Conservation (phyloP, 2,329 filamentous ascomycete genomes). For the Hypomyces rosellus region DNA sequence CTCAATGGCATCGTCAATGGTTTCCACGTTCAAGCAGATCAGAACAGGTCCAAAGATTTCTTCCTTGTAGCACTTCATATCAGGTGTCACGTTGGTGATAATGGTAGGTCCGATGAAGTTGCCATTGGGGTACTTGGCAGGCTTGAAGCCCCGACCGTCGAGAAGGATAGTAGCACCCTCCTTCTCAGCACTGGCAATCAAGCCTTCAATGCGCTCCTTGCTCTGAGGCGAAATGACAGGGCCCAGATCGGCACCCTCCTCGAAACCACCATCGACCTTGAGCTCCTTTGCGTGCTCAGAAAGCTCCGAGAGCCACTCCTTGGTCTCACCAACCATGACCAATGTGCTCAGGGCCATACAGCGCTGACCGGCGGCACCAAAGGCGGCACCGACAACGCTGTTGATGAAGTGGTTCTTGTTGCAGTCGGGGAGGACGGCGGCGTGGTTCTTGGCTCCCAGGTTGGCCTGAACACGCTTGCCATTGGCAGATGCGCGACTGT, state of each 20-base stretch:
- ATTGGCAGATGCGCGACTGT: slow-evolving; percentile 68
- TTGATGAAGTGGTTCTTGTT: slow-evolving; percentile 89
- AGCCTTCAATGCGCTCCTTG: slow-evolving; percentile 68
- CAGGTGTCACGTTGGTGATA: slow-evolving; percentile 70
- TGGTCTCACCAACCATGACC: slow-evolving; percentile 79
- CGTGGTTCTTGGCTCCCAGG: slow-evolving; percentile 83
- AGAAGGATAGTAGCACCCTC: slow-evolving; percentile 80
- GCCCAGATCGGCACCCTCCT: slow-evolving; percentile 70
- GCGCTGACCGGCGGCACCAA: slow-evolving; percentile 76
- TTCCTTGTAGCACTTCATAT: slow-evolving; percentile 79
- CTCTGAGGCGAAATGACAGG: slow-evolving; percentile 76
- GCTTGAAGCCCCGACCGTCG: slow-evolving; percentile 69
- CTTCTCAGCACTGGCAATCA: slow-evolving; percentile 70
- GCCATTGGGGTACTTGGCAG: slow-evolving; percentile 73
- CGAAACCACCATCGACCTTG: slow-evolving; percentile 74
- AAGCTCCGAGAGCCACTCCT: slow-evolving; percentile 73
- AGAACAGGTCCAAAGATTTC: slow-evolving; percentile 84
- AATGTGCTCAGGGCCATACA: slow-evolving; percentile 83
- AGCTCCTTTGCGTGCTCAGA: slow-evolving; percentile 68
- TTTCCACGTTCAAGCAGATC: slow-evolving; percentile 72
- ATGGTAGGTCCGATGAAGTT: slow-evolving; percentile 83
- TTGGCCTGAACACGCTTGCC: slow-evolving; percentile 87
- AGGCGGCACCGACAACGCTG: slow-evolving; percentile 75
- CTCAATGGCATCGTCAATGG: slow-evolving; percentile 71
- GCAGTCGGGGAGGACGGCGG: slow-evolving; percentile 74